Conservation (phyloP, 1,284 basidiomycete genomes). For the Cutaneotrichosporon dermatis region DNA sequence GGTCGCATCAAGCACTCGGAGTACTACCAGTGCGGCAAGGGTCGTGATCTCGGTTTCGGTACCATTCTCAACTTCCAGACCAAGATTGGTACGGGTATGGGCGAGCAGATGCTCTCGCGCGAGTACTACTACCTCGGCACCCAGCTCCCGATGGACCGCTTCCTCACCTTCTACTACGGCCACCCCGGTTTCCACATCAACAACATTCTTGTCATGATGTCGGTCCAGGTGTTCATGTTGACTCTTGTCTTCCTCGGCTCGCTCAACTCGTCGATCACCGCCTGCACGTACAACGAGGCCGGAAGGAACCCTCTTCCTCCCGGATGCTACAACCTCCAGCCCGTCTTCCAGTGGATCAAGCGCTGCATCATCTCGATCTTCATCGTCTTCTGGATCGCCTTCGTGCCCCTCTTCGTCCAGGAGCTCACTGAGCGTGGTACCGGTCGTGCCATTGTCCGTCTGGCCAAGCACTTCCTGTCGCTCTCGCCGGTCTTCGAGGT, state of each 20-base stretch:
- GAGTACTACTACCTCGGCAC: slow-evolving; percentile 99
- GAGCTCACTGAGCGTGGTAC: slow-evolving; percentile 91
- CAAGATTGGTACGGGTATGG: slow-evolving; percentile 99
- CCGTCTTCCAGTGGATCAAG: slow-evolving; percentile 87
- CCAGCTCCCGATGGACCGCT: slow-evolving; percentile 96
- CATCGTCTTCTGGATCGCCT: slow-evolving; percentile 92
- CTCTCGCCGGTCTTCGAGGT: slow-evolving; percentile 93
- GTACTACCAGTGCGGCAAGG: slow-evolving; percentile 96
- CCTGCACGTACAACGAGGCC: slow-evolving; percentile 69
- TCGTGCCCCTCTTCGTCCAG: slow-evolving; percentile 88
- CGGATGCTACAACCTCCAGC: slow-evolving; percentile 87
- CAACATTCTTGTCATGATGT: slow-evolving; percentile 95
- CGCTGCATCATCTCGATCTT: slow-evolving; percentile 94
- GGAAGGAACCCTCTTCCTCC: slow-evolving; percentile 55
- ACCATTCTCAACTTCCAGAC: slow-evolving; percentile 99
- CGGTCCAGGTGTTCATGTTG: slow-evolving; percentile 86
- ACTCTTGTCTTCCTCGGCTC: slow-evolving; percentile 87
- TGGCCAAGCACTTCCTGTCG: slow-evolving; percentile 87
- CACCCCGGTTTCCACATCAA: slow-evolving; percentile 99
- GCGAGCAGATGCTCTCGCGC: slow-evolving; percentile 97
- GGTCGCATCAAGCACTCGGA: slow-evolving; percentile 98
- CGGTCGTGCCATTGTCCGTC: slow-evolving; percentile 76
- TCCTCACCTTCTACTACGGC: slow-evolving; percentile 99
- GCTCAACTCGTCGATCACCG: slow-evolving; percentile 68
- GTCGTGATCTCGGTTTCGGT: slow-evolving; percentile 96